Percentiles rank a stretch among this genome's conserved stretches.
phyloP scores from a whole-genome alignment of 2,329 filamentous ascomycete species.

The Ophiostoma novo-ulmi region DNA sequence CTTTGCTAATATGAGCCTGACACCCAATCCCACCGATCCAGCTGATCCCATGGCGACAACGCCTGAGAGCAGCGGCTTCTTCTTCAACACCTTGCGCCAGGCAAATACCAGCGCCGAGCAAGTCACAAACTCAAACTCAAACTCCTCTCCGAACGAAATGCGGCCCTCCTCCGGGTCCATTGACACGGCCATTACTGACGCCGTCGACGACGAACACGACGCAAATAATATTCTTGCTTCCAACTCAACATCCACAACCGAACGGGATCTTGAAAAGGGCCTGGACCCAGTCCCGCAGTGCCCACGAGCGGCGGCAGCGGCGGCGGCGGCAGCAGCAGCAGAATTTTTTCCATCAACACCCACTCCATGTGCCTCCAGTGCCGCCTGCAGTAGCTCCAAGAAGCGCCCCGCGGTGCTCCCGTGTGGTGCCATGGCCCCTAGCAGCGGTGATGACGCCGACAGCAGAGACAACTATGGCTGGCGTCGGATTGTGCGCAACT shows the following conservation, averaged over 20 bases:
- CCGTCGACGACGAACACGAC: neutral
- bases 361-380: neutral
- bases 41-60: neutral
- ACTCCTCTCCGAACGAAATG: neutral
- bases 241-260: neutral
- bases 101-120: conserved; percentile 17
- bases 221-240: neutral
- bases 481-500: conserved; percentile 39
- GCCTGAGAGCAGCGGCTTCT: conserved; percentile 15
- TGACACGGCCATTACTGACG: conserved; percentile 2
- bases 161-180: neutral
- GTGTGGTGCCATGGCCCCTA: conserved; percentile 6
- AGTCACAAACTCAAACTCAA: neutral
- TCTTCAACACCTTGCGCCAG: conserved; percentile 19
- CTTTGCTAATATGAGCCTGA: neutral
- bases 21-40: neutral
- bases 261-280: neutral
- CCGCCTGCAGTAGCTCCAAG: conserved; percentile 1
- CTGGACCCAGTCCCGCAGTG: neutral
- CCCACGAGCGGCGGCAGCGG: neutral
- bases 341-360: neutral
- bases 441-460: neutral
- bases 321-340: neutral
- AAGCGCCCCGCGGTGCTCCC: conserved; percentile 3
- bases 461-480: conserved; percentile 31